These are phyloP conservation scores for Zizania palustris DNA, from an alignment of 202 grass and related monocot species.

Conservation along the genomic window DNA sequence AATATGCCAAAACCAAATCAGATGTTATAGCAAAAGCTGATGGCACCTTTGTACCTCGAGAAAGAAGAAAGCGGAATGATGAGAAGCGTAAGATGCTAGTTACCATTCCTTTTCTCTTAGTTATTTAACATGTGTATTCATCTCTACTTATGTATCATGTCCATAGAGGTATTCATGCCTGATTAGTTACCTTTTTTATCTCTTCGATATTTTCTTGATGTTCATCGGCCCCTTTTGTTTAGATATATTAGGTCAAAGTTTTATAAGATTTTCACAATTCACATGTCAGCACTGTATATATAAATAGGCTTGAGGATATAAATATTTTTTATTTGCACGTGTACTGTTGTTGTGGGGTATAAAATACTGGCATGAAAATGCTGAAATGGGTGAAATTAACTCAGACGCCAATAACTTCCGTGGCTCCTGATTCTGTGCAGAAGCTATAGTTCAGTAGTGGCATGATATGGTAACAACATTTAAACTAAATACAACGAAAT, in stretches of 20 bases:
- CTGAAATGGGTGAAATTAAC: constrained; percentile 9
- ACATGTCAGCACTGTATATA: constrained; percentile 16
- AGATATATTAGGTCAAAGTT: neutral
- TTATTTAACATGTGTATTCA: neutral
- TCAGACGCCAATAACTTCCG: neutral
- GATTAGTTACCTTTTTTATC: constrained; percentile 12
- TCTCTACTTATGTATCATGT: neutral
- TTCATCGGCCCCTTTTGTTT: constrained; percentile 9
- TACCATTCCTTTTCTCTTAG: constrained; percentile 3
- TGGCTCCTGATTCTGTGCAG: neutral
- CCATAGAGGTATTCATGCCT: neutral
- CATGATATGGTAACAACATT: neutral
- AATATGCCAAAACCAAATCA: constrained; percentile 99
- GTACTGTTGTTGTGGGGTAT: neutral
- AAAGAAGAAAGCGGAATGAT: constrained; percentile 78
- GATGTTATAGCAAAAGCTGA: constrained; percentile 90
- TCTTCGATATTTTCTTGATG: neutral
- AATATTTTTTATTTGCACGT: constrained; percentile 18
- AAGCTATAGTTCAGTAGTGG: neutral
- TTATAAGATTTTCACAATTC: neutral
- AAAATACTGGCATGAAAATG: neutral
- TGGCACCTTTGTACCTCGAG: constrained; percentile 86
- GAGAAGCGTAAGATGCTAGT: constrained; percentile 69
- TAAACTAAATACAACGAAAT: constrained; percentile 3
- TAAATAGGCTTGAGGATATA: constrained; percentile 22